Evolutionary conservation across 495 filamentous ascomycete species (phyloP).

Genomic region (Baudoinia panamericana): DNA sequence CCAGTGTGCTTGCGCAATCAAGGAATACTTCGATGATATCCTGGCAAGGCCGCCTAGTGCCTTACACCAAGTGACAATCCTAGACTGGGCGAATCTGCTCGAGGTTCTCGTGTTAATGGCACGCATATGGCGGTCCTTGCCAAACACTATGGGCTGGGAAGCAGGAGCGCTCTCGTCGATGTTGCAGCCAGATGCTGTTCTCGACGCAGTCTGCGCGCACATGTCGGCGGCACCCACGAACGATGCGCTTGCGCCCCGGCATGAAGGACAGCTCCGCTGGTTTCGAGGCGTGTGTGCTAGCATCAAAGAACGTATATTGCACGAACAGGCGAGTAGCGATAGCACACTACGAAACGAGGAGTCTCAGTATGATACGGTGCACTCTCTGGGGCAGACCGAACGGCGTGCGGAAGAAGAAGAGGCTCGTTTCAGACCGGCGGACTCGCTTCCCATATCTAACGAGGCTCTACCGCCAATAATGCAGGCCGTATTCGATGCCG

Average conservation of each 20-base stretch:
- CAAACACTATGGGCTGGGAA: conserved; percentile 5
- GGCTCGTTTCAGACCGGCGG: conserved; percentile 1
- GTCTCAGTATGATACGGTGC: background rate
- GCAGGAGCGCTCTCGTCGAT: conserved; percentile 7
- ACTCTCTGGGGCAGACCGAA: background rate
- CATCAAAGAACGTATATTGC: conserved; percentile 6
- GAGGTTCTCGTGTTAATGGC: conserved; percentile 8
- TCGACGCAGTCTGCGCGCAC: conserved; percentile 5
- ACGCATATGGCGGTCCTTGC: background rate
- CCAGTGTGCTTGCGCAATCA: conserved; percentile 6
- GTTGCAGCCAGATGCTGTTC: conserved; percentile 8
- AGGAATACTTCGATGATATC: conserved; percentile 9
- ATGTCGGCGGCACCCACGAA: conserved; percentile 1
- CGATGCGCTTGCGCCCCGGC: conserved; percentile 1
- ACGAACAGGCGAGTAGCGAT: background rate
- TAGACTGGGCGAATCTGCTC: conserved; percentile 10
- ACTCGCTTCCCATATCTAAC: background rate
- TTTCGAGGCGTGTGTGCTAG: conserved; percentile 2
- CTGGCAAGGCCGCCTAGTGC: background rate
- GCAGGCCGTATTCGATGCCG: background rate
- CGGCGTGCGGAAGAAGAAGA: background rate
- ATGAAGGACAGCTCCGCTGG: conserved; percentile 6
- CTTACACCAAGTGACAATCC: conserved; percentile 3
- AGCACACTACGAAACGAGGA: background rate
- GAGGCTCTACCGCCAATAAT: background rate